Base-by-base conservation (phyloP, 495 filamentous ascomycete genomes). In the Margaritispora aquatica region DNA sequence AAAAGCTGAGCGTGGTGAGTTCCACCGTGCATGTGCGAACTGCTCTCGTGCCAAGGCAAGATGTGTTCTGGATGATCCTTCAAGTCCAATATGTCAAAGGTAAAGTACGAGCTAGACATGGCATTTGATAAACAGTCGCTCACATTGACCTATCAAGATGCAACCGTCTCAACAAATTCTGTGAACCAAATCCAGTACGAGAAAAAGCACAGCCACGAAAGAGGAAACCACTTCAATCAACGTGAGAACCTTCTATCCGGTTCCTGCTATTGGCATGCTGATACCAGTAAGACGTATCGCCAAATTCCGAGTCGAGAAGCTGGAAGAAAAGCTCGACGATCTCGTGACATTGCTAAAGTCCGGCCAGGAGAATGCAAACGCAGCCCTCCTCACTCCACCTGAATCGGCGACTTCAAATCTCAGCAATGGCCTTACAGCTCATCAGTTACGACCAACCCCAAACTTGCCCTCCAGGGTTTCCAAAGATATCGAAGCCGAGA, bases 251-350 rank as follows among this genome's bases (percentile, higher is more conserved):
- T 34, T 34, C 15, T 15, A 34, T 34, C 15, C 29, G 7, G 29
- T 26, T 23, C 15, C 15, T 31, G n/a, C 29, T 51, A 8, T 27
- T 29, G 23, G 22, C 21, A n/a, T 19, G 22, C 11, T 56, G 27
- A 56, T 56, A 21, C 1, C 19, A 20, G 10, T 41, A 20, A 64
- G 58, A 20, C 36, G 54, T 9, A 11, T 53, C 8, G 27, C 51
- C 3, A 59, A 57, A 22, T 26, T 27, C 36, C 48, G 36, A 20
- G 62, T 64, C 0, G 54, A 57, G 22, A 62, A 58, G 24, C 29
- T 65, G 0, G 63, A 65, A 49, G 59, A 62, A 49, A 62, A 65
- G 41, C 26, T 65, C 24, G 59, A 65, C 46, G 59, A 47, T 26
- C 44, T 65, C 13, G 59, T 65, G 19, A 47, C 38, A 4, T 36